Conservation (phyloP, 257 asterid genomes). For the Plantago major region DNA sequence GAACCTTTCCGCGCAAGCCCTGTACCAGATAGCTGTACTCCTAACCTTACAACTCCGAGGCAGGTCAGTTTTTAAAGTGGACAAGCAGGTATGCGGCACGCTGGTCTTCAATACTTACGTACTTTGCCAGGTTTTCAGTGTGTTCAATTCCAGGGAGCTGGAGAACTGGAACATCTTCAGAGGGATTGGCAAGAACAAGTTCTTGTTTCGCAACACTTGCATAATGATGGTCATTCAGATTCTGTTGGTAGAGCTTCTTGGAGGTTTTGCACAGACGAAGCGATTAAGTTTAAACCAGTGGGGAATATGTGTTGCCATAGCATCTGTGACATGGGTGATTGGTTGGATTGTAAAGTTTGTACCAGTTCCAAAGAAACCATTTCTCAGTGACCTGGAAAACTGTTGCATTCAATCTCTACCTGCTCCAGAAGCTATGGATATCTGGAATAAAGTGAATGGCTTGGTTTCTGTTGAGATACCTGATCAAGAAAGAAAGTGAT, state of each 20-base stretch:
- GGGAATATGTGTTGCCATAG: constrained; percentile 33
- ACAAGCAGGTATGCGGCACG: neutral
- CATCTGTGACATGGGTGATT: constrained; percentile 33
- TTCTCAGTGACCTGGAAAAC: neutral
- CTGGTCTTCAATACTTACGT: neutral
- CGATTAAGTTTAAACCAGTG: constrained; percentile 40
- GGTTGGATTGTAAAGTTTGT: constrained; percentile 30
- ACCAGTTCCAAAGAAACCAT: constrained; percentile 30
- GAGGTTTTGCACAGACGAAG: constrained; percentile 29
- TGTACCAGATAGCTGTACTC: neutral
- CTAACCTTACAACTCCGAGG: neutral
- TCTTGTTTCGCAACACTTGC: neutral
- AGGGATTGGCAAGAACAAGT: neutral
- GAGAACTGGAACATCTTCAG: neutral
- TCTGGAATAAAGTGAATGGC: no score
- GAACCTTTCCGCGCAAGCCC: neutral
- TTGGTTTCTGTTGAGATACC: no score
- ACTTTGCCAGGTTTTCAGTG: neutral
- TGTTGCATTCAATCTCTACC: neutral
- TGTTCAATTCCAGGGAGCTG: neutral
- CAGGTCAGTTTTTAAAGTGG: neutral
- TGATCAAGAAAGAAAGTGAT: no score
- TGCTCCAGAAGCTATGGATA: no score
- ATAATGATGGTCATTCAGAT: constrained; percentile 24
- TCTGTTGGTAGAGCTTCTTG: constrained; percentile 30